Conservation (phyloP, 805 yeast genomes). For the Suhomyces vadensis region DNA sequence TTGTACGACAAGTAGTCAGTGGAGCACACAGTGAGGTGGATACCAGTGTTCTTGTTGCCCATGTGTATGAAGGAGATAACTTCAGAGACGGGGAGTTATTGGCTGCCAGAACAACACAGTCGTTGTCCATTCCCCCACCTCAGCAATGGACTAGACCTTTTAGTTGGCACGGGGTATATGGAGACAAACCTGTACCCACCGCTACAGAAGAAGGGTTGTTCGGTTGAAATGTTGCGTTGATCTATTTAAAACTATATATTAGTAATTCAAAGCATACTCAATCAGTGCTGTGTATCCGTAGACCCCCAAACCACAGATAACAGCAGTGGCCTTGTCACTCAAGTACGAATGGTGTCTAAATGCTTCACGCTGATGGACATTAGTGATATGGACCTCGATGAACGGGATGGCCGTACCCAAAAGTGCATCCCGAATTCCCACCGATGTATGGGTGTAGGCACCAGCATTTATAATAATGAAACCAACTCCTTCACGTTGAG, state of each 20-base stretch:
- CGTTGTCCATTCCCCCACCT: slow-evolving; percentile 23
- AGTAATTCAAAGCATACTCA: slow-evolving; percentile 42
- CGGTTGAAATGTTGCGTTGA: slow-evolving; percentile 48
- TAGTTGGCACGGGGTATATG: slow-evolving; percentile 87
- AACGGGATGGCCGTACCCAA: slow-evolving; percentile 50
- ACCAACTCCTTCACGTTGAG: slow-evolving; percentile 42
- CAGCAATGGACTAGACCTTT: slow-evolving; percentile 54
- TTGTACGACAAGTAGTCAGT: slow-evolving; percentile 14
- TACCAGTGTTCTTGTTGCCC: slow-evolving; percentile 50
- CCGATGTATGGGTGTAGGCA: slow-evolving; percentile 53
- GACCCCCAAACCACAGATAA: slow-evolving; percentile 43
- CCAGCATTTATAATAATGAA: slow-evolving; percentile 54
- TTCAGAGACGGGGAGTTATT: slow-evolving; percentile 62
- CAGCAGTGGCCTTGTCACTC: slow-evolving; percentile 50
- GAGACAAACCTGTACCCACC: slow-evolving; percentile 62
- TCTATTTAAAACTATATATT: too few species aligned
- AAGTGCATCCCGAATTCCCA: slow-evolving; percentile 52
- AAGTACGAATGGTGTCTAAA: slow-evolving; percentile 52
- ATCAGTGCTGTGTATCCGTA: slow-evolving; percentile 44
- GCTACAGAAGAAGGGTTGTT: slow-evolving; percentile 80
- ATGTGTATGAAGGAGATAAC: slow-evolving; percentile 91
- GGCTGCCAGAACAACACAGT: slow-evolving; percentile 38
- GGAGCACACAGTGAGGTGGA: slow-evolving; percentile 13
- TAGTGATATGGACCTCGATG: slow-evolving; percentile 52
- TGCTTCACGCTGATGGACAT: slow-evolving; percentile 52